These are phyloP conservation scores for Dillenia suffruticosa DNA, from an alignment of 164 flowering plant genomes.

Conservation along the genomic window DNA sequence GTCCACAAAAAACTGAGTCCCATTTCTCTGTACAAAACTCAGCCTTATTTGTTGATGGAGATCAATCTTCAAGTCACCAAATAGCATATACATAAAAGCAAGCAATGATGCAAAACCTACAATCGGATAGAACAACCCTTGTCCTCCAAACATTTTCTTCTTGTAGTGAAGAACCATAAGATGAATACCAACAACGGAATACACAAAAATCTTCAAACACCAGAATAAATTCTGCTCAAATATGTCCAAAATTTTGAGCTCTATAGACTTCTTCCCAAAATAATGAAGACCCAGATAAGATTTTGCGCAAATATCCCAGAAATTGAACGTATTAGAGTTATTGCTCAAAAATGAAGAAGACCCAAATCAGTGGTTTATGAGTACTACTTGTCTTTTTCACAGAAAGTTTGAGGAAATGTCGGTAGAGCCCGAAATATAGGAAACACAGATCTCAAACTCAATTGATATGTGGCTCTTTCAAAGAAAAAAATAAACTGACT, in stretches of 20 bases:
- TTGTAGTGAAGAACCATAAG: not conserved
- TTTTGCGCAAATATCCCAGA: not conserved
- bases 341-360: slow-evolving; percentile 1
- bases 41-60: slow-evolving; percentile 25
- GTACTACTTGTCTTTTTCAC: not conserved
- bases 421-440: not conserved
- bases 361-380: slow-evolving; percentile 9
- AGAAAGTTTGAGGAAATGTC: not conserved
- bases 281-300: slow-evolving; percentile 1
- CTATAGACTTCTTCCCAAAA: slow-evolving; percentile 10
- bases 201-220: not conserved
- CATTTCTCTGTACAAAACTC: slow-evolving; percentile 68
- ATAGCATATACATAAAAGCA: slow-evolving; percentile 64
- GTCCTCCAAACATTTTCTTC: slow-evolving; percentile 39
- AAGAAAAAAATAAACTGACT: not conserved
- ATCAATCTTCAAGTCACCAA: slow-evolving; percentile 39
- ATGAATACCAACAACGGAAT: slow-evolving; percentile 1
- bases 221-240: not conserved
- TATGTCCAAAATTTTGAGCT: not conserved
- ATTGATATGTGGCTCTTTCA: not conserved
- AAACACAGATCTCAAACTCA: slow-evolving; percentile 13
- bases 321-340: slow-evolving; percentile 10
- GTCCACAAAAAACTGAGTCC: slow-evolving; percentile 68
- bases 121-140: slow-evolving; percentile 58
- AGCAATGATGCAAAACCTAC: slow-evolving; percentile 68